Evolutionary conservation across 1,284 basidiomycete genomes (phyloP).

Genomic region (Ganoderma resinaceum): DNA sequence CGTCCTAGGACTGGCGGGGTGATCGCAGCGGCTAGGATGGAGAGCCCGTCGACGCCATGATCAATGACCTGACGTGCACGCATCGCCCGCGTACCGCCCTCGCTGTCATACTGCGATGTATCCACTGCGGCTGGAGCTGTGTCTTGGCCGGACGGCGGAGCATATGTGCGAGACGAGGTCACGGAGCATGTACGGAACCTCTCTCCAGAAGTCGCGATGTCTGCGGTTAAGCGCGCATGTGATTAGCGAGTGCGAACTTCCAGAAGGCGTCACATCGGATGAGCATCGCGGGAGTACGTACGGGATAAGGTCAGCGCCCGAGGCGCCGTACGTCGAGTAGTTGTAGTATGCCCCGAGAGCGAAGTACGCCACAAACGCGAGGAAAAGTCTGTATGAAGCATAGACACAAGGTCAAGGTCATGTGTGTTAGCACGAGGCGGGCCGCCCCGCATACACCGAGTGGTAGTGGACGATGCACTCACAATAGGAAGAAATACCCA

Average conservation of each 20-base stretch:
- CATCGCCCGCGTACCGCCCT: background rate
- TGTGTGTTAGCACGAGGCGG: too few species aligned
- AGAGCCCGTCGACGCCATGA: background rate
- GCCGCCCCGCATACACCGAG: background rate
- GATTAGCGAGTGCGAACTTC: conserved; percentile 3
- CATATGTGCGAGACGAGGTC: conserved; percentile 81
- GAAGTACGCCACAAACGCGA: conserved; percentile 75
- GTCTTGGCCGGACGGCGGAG: conserved; percentile 70
- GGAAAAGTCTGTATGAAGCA: conserved; percentile 66
- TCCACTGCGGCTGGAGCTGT: conserved; percentile 66
- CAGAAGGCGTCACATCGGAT: conserved; percentile 6
- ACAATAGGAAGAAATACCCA: conserved; percentile 87
- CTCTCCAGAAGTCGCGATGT: conserved; percentile 87
- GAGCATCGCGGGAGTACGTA: conserved; percentile 47
- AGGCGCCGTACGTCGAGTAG: conserved; percentile 82
- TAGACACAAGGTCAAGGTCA: too few species aligned
- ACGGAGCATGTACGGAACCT: conserved; percentile 82
- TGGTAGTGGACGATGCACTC: conserved; percentile 41
- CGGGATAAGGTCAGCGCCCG: conserved; percentile 83
- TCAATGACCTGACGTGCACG: background rate
- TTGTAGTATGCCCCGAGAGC: conserved; percentile 83
- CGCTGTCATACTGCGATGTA: conserved; percentile 73
- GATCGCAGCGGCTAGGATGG: background rate
- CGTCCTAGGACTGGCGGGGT: background rate
- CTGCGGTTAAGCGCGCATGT: conserved; percentile 44